Conservation (phyloP, 2,329 filamentous ascomycete genomes). For the Aulographum hederae region DNA sequence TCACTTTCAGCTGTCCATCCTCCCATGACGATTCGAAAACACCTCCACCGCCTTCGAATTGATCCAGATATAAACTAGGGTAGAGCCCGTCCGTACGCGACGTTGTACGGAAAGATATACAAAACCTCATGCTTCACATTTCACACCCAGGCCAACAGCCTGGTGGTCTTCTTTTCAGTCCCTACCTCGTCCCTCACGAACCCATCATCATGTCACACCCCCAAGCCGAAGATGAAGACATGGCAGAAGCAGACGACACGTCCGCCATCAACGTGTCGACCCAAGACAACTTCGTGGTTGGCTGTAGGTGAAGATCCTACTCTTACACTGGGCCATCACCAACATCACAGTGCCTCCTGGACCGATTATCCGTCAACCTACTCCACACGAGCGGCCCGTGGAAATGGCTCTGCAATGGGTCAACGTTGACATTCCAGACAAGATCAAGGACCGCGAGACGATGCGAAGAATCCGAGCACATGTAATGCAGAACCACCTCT, state of each 20-base stretch:
- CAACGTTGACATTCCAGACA: slow-evolving; percentile 13
- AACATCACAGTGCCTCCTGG: background rate
- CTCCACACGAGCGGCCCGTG: background rate
- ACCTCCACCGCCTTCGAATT: no score
- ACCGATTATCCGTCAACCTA: background rate
- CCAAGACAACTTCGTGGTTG: background rate
- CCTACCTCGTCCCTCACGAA: no score
- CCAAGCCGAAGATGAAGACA: no score
- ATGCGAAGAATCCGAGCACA: slow-evolving; percentile 17
- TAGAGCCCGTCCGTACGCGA: no score
- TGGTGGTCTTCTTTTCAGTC: no score
- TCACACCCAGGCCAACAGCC: no score
- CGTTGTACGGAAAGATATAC: no score
- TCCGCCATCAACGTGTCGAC: background rate
- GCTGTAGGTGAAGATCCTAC: background rate
- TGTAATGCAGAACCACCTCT: slow-evolving; percentile 16
- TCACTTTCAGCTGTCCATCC: no score
- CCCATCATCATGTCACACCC: no score
- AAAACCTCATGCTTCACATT: no score
- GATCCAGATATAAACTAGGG: no score
- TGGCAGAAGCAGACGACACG: background rate
- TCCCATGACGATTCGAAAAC: no score
- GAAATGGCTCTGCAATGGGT: slow-evolving; percentile 11
- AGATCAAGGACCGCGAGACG: slow-evolving; percentile 13
- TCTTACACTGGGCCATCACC: background rate